These are phyloP conservation scores for Vicia sativa DNA, from an alignment of 306 rosid species.

Conservation along the genomic window DNA sequence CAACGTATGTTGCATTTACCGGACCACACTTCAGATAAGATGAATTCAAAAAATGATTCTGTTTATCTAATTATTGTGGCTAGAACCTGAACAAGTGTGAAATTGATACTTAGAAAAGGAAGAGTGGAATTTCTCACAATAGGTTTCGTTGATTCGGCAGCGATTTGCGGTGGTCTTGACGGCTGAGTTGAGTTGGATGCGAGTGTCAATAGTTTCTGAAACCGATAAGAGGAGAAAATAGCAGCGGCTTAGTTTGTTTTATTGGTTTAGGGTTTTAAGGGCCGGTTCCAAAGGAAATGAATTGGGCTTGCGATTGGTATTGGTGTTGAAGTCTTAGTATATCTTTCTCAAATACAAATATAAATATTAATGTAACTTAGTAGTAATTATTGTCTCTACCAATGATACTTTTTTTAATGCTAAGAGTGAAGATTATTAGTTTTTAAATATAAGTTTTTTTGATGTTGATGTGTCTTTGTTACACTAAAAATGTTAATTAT, in stretches of 20 bases:
- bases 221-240: neutral
- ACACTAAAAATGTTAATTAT: too few relatives aligned
- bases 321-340: neutral
- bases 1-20: neutral
- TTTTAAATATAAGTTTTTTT: too few relatives aligned
- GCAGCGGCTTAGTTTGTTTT: neutral
- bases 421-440: too few relatives aligned
- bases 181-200: neutral
- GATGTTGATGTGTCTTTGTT: too few relatives aligned
- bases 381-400: too few relatives aligned
- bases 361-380: too few relatives aligned
- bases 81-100: too few relatives aligned
- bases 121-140: neutral
- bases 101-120: neutral
- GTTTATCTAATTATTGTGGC: too few relatives aligned
- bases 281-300: neutral
- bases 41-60: too few relatives aligned
- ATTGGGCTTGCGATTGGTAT: neutral
- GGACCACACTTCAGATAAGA: too few relatives aligned
- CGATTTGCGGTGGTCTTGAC: neutral
- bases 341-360: neutral
- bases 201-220: neutral
- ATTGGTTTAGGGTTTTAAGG: slow-evolving; percentile 8
- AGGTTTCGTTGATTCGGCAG: neutral
- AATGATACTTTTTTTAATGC: too few relatives aligned